Percentiles rank a stretch among this genome's conserved stretches.
Conservation (phyloP, 1,284 basidiomycete genomes). For the Cystobasidiaceae sp. region DNA sequence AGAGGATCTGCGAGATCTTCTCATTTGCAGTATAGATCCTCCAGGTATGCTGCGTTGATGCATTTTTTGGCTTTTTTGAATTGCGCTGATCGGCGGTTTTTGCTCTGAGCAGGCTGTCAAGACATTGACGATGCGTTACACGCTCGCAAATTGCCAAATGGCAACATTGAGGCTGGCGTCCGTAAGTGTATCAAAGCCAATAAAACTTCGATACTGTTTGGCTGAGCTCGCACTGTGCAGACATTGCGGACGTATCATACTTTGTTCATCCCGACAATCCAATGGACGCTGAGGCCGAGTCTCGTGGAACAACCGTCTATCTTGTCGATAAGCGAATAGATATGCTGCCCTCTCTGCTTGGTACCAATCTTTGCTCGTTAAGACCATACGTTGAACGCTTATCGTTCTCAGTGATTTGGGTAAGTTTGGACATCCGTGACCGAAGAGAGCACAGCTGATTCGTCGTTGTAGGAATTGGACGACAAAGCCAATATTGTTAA, state of each 20-base stretch:
- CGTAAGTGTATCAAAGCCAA: conserved; percentile 61
- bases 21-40: conserved; percentile 95
- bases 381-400: conserved; percentile 88
- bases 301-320: conserved; percentile 95
- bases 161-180: conserved; percentile 95
- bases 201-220: not conserved
- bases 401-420: conserved; percentile 96
- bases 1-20: conserved; percentile 78
- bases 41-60: conserved; percentile 57
- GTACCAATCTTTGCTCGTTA: conserved; percentile 93
- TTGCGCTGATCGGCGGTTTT: not conserved
- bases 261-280: conserved; percentile 91
- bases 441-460: not conserved
- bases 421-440: conserved; percentile 48
- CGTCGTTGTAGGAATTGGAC: conserved; percentile 64
- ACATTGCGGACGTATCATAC: conserved; percentile 97
- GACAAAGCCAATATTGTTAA: conserved; percentile 82
- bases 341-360: conserved; percentile 91
- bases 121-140: conserved; percentile 99
- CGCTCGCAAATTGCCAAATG: conserved; percentile 79
- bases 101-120: conserved; percentile 65
- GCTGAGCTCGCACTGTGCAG: conserved; percentile 49
- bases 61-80: not conserved
- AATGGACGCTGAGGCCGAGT: conserved; percentile 94
- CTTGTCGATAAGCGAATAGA: conserved; percentile 98